Conservation (phyloP, 768 basidiomycete species). For the Hericium rajendrae region DNA sequence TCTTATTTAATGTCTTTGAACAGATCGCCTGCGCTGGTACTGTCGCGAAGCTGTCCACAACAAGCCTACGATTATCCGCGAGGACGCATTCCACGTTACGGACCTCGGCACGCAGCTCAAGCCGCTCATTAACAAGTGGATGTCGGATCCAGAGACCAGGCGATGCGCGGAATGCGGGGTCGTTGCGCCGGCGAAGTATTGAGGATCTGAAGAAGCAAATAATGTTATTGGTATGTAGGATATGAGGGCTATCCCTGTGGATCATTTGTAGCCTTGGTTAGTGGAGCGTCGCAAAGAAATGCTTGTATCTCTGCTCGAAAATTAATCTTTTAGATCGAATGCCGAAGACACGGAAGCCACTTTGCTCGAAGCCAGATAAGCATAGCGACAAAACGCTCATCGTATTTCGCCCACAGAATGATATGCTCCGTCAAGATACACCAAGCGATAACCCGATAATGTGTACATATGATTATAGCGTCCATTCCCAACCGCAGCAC, state of each 20-base stretch:
- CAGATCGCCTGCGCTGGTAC: slow-evolving; percentile 92
- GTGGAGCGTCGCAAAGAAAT: not conserved
- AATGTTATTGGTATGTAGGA: not conserved
- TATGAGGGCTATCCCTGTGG: not conserved
- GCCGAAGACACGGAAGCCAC: not conserved
- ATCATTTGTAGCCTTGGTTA: not conserved
- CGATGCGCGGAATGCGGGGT: slow-evolving; percentile 65
- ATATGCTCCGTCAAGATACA: too few species aligned
- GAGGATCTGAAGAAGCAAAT: not conserved
- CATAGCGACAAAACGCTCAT: too few species aligned
- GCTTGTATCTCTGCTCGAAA: not conserved
- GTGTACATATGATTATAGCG: too few species aligned
- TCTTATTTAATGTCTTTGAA: not conserved
- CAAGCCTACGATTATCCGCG: slow-evolving; percentile 66
- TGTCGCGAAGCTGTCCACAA: slow-evolving; percentile 57
- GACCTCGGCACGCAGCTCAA: slow-evolving; percentile 93
- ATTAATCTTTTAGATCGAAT: not conserved
- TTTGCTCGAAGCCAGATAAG: not conserved
- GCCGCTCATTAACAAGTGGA: slow-evolving; percentile 84
- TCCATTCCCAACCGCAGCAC: not conserved
- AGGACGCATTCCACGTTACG: slow-evolving; percentile 79
- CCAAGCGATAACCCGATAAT: too few species aligned
- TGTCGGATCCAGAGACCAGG: slow-evolving; percentile 50
- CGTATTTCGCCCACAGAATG: too few species aligned
- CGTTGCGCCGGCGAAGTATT: slow-evolving; percentile 49